Evolutionary conservation across 2,329 filamentous ascomycete genomes (phyloP).

Genomic region (Lachnellula occidentalis): DNA sequence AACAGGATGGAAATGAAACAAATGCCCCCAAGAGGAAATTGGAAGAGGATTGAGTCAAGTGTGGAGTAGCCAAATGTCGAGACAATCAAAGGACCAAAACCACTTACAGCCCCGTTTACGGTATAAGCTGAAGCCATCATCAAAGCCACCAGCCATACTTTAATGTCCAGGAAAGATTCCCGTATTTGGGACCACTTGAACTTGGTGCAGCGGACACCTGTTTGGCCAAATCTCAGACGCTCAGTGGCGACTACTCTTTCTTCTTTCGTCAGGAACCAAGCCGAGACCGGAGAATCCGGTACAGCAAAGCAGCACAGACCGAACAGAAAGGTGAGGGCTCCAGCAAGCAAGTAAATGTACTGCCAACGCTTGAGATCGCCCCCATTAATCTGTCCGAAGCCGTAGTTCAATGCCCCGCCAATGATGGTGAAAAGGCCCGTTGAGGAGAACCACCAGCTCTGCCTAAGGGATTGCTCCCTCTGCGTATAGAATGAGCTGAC

Average conservation of each 20-base stretch:
- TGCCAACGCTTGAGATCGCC: conserved; percentile 58
- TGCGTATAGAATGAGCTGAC: conserved; percentile 60
- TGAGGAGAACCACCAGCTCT: conserved; percentile 62
- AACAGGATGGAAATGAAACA: conserved; percentile 61
- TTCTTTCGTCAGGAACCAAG: conserved; percentile 61
- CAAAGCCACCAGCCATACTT: conserved; percentile 57
- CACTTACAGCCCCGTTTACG: conserved; percentile 65
- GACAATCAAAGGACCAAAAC: conserved; percentile 68
- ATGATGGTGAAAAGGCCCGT: conserved; percentile 52
- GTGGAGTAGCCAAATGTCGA: conserved; percentile 63
- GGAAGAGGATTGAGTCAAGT: conserved; percentile 62
- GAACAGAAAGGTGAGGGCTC: conserved; percentile 57
- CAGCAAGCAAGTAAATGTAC: conserved; percentile 65
- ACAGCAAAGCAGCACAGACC: conserved; percentile 59
- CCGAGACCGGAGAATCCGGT: conserved; percentile 59
- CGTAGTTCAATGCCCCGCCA: conserved; percentile 61
- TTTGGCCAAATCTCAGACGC: conserved; percentile 55
- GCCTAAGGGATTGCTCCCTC: conserved; percentile 56
- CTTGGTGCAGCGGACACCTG: conserved; percentile 54
- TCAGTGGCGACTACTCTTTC: conserved; percentile 62
- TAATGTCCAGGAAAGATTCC: conserved; percentile 54
- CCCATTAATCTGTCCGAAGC: conserved; percentile 55
- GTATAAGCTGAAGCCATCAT: conserved; percentile 70
- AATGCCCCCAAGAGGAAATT: conserved; percentile 68
- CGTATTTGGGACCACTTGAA: conserved; percentile 55